phyloP scores from a whole-genome alignment of 345 rosid genomes.

The Arabidopsis arenosa region DNA sequence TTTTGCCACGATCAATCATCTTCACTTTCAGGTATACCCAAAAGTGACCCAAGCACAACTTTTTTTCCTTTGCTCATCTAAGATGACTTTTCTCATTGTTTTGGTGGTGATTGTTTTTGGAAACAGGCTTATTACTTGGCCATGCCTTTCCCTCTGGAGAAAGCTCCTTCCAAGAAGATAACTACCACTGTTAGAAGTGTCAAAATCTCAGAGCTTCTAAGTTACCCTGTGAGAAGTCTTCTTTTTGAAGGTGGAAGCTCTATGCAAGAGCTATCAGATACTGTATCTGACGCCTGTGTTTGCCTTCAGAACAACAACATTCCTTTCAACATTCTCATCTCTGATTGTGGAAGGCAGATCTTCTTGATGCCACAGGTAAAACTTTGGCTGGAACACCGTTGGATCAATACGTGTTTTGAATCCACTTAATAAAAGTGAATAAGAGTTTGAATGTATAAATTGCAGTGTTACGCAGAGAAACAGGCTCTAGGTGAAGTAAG shows the following conservation, averaged over 20 bases:
- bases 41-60: neutral
- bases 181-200: constrained; percentile 59
- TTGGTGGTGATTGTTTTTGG: neutral
- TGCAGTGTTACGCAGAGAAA: constrained; percentile 97
- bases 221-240: constrained; percentile 92
- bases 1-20: constrained; percentile 98
- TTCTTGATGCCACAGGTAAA: constrained; percentile 92
- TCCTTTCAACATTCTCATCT: constrained; percentile 85
- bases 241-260: constrained; percentile 80
- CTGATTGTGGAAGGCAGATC: constrained; percentile 81
- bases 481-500: constrained; percentile 99
- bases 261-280: constrained; percentile 62
- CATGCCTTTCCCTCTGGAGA: constrained; percentile 85
- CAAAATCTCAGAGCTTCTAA: constrained; percentile 69
- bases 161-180: constrained; percentile 70
- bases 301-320: constrained; percentile 93
- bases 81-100: constrained; percentile 20
- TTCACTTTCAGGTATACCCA: constrained; percentile 89
- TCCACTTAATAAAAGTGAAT: neutral
- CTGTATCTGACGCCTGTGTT: constrained; percentile 77
- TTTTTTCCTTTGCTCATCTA: neutral
- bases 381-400: constrained; percentile 8
- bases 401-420: neutral
- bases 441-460: constrained; percentile 16
- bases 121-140: constrained; percentile 94